phyloP scores from a whole-genome alignment of 139 green algal species.

The Picochlorum costavermella region DNA sequence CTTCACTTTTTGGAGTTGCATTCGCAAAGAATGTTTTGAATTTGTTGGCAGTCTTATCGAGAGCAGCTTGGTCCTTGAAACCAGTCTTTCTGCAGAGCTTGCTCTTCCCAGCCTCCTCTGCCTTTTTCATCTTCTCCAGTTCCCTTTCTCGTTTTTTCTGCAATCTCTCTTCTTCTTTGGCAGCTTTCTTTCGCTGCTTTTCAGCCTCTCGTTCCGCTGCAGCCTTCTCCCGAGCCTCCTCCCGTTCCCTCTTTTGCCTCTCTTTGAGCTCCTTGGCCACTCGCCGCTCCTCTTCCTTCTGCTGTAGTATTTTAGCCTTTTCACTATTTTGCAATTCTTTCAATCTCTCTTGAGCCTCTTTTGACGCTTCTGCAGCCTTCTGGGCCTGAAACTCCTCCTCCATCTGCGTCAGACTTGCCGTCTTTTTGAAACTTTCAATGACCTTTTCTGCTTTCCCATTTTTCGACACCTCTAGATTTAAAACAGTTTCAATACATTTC shows the following conservation, averaged over 20 bases:
- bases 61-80: constrained; percentile 21
- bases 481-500: background rate
- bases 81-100: constrained; percentile 35
- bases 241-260: background rate
- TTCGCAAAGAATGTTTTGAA: constrained; percentile 35
- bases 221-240: constrained; percentile 2
- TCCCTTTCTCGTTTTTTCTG: constrained; percentile 25
- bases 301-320: no score
- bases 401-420: background rate
- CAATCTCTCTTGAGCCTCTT: background rate
- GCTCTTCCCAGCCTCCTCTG: constrained; percentile 14
- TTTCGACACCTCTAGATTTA: background rate
- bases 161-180: constrained; percentile 33
- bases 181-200: constrained; percentile 14
- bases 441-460: background rate
- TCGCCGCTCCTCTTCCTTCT: background rate
- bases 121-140: constrained; percentile 9
- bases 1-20: constrained; percentile 4
- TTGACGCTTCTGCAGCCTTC: background rate
- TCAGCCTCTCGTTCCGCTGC: constrained; percentile 12
- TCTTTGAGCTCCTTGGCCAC: background rate
- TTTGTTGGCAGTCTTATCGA: constrained; percentile 40
- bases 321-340: background rate
- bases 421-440: background rate
- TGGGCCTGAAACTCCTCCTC: background rate